These are phyloP conservation scores for Ganoderma leucocontextum DNA, from an alignment of 1,284 basidiomycete genomes.

Conservation along the genomic window DNA sequence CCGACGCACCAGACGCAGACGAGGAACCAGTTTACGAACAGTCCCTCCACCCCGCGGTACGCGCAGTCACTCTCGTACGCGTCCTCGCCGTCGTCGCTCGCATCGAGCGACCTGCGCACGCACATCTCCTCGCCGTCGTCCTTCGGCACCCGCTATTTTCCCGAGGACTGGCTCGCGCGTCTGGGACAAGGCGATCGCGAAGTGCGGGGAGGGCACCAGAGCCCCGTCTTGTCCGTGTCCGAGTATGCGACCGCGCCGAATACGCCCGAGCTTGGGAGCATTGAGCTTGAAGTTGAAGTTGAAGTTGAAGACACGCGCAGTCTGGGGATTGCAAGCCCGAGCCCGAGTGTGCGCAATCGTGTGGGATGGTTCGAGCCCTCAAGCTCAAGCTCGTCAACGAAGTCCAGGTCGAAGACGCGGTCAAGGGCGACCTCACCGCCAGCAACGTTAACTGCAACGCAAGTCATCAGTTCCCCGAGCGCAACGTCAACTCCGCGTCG, in stretches of 20 bases:
- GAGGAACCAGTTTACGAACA: conserved; percentile 14
- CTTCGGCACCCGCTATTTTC: conserved; percentile 22
- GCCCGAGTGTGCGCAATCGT: too few species aligned
- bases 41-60: conserved; percentile 13
- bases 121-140: conserved; percentile 27
- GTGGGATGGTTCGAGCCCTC: background rate
- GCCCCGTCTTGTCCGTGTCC: conserved; percentile 21
- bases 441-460: background rate
- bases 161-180: conserved; percentile 22
- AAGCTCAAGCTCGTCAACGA: background rate
- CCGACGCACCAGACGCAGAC: conserved; percentile 22
- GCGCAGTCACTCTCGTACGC: conserved; percentile 27
- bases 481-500: background rate
- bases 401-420: conserved; percentile 1
- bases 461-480: conserved; percentile 2
- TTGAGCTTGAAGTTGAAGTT: background rate
- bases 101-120: conserved; percentile 23
- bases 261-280: background rate
- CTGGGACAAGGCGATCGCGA: conserved; percentile 1
- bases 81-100: conserved; percentile 20
- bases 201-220: background rate
- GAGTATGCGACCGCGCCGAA: conserved; percentile 25
- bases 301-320: background rate
- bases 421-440: conserved; percentile 5
- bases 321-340: background rate